Evolutionary conservation across 2,329 filamentous ascomycete species (phyloP).

Genomic region (Metarhizium guizhouense): DNA sequence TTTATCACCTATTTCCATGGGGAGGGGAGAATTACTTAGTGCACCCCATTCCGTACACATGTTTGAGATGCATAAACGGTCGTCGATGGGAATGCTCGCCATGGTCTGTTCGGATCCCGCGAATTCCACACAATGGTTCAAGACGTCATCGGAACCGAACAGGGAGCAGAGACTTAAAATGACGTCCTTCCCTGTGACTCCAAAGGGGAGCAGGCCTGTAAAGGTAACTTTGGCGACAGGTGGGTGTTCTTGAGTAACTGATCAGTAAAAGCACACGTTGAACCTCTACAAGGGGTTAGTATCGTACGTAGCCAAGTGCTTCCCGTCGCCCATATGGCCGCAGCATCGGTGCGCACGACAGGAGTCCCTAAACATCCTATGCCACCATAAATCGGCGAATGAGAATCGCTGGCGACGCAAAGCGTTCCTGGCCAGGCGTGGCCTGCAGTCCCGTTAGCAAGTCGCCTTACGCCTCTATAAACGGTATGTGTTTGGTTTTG

Average conservation of each 20-base stretch:
- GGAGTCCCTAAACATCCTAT: slow-evolving; percentile 67
- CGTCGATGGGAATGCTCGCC: slow-evolving; percentile 60
- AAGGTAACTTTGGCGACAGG: slow-evolving; percentile 71
- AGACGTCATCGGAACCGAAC: slow-evolving; percentile 70
- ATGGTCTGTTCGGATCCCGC: slow-evolving; percentile 57
- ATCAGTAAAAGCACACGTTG: too few relatives aligned
- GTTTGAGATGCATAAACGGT: slow-evolving; percentile 65
- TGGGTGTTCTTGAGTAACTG: slow-evolving; percentile 46
- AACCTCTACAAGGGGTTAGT: too few relatives aligned
- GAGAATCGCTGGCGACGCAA: slow-evolving; percentile 63
- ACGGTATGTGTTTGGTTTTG: too few relatives aligned
- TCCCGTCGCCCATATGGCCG: slow-evolving; percentile 73
- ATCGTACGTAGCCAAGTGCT: slow-evolving; percentile 57
- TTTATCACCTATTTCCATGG: neutral
- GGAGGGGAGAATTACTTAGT: slow-evolving; percentile 28
- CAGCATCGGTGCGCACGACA: slow-evolving; percentile 75
- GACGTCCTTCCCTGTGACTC: slow-evolving; percentile 84
- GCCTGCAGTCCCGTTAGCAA: slow-evolving; percentile 4
- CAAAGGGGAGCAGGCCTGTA: slow-evolving; percentile 60
- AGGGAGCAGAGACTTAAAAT: slow-evolving; percentile 82
- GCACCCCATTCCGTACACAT: slow-evolving; percentile 82
- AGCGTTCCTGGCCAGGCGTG: slow-evolving; percentile 74
- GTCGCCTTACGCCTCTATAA: neutral
- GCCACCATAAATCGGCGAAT: slow-evolving; percentile 76
- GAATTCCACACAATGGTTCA: slow-evolving; percentile 90